Percentiles rank a stretch among this genome's conserved stretches.
Evolutionary conservation across 2,329 filamentous ascomycete genomes (phyloP).

Genomic region (Alternaria consortialis): DNA sequence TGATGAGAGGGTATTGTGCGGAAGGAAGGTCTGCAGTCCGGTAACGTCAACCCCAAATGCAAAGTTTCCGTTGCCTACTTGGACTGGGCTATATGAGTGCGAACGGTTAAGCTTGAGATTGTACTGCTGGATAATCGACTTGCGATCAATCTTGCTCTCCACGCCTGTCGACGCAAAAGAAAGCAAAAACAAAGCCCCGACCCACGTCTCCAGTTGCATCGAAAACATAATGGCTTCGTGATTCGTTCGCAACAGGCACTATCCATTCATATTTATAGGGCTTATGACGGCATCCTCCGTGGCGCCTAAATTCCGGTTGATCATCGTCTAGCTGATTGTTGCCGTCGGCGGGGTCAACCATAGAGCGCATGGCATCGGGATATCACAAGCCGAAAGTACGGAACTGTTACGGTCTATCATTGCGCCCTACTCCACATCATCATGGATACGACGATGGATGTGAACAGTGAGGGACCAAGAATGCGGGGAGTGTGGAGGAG

Average conservation of each 20-base stretch:
- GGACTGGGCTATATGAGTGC: conserved; percentile 62
- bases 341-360: conserved; percentile 30
- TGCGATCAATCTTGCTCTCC: conserved; percentile 39
- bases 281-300: conserved; percentile 6
- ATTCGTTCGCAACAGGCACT: background rate
- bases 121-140: conserved; percentile 48
- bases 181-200: conserved; percentile 10
- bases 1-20: conserved; percentile 54
- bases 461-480: background rate
- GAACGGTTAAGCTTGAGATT: conserved; percentile 60
- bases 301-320: conserved; percentile 36
- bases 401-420: background rate
- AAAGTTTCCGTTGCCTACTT: conserved; percentile 60
- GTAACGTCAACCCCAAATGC: conserved; percentile 59
- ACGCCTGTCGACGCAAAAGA: conserved; percentile 1
- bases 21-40: conserved; percentile 56
- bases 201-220: conserved; percentile 4
- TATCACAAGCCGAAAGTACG: conserved; percentile 22
- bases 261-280: conserved; percentile 13
- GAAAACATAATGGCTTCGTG: conserved; percentile 19
- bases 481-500: conserved; percentile 5
- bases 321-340: conserved; percentile 21
- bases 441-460: background rate
- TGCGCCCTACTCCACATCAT: background rate
- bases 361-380: conserved; percentile 18